phyloP scores from a whole-genome alignment of 2,329 filamentous ascomycete species.

The Alternaria sp. region DNA sequence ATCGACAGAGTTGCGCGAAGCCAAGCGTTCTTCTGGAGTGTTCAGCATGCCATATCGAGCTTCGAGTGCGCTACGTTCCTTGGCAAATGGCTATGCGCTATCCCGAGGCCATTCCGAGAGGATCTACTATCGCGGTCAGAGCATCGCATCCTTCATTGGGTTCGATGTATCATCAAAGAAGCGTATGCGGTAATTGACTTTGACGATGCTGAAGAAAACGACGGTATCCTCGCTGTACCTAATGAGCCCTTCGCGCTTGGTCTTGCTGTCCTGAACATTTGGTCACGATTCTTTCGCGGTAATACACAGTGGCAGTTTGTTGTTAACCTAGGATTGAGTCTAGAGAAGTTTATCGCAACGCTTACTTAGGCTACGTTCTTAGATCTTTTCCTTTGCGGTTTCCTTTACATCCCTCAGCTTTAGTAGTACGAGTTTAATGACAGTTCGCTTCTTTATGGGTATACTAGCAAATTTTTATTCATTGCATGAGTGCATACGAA shows the following conservation, averaged over 20 bases:
- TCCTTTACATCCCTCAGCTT: not conserved
- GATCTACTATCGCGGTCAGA: slow-evolving; percentile 44
- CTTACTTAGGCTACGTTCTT: not conserved
- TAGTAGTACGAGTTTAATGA: no score
- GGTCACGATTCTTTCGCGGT: slow-evolving; percentile 59
- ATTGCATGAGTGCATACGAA: not conserved
- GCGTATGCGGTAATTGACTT: slow-evolving; percentile 53
- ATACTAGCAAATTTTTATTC: not conserved
- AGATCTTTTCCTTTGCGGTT: not conserved
- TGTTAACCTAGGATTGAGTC: slow-evolving; percentile 55
- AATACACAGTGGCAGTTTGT: slow-evolving; percentile 61
- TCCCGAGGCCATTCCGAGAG: slow-evolving; percentile 31
- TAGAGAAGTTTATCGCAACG: slow-evolving; percentile 42
- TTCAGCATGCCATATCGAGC: slow-evolving; percentile 64
- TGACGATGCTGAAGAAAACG: slow-evolving; percentile 25
- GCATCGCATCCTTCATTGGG: slow-evolving; percentile 59
- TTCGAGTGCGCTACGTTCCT: slow-evolving; percentile 65
- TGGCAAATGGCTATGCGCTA: slow-evolving; percentile 59
- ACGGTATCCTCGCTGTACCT: slow-evolving; percentile 22
- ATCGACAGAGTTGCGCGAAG: slow-evolving; percentile 64
- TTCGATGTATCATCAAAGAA: slow-evolving; percentile 58
- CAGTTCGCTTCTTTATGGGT: not conserved
- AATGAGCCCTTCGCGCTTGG: slow-evolving; percentile 47
- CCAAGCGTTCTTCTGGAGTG: slow-evolving; percentile 66
- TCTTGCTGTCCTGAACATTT: slow-evolving; percentile 56